These are phyloP conservation scores for Calocybe cyanea DNA, from an alignment of 768 basidiomycete species.

Conservation along the genomic window DNA sequence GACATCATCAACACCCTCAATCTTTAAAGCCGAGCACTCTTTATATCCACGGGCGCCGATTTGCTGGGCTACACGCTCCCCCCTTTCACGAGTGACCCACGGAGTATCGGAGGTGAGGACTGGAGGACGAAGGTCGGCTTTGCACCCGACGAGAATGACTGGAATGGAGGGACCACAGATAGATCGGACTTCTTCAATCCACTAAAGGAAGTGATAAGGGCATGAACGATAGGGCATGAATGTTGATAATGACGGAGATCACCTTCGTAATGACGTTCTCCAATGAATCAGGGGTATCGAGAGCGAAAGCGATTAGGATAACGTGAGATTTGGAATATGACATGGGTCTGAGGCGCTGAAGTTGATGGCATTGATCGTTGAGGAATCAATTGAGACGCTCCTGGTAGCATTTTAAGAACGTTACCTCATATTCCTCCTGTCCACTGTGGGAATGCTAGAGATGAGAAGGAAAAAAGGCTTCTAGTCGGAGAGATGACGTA, in stretches of 20 bases:
- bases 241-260: conserved; percentile 13
- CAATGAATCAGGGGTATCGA: conserved; percentile 94
- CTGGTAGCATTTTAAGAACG: conserved; percentile 14
- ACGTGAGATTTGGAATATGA: conserved; percentile 99
- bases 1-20: conserved; percentile 93
- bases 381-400: too few species aligned
- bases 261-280: conserved; percentile 96
- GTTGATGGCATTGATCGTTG: conserved; percentile 1
- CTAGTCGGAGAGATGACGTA: conserved; percentile 40
- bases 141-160: conserved; percentile 94
- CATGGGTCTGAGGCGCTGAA: conserved; percentile 86
- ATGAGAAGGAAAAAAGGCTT: conserved; percentile 12
- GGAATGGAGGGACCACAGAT: conserved; percentile 93
- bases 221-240: conserved; percentile 13
- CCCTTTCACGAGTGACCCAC: conserved; percentile 75
- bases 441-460: conserved; percentile 49
- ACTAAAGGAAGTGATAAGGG: conserved; percentile 43
- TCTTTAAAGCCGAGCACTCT: conserved; percentile 88
- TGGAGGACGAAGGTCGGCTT: conserved; percentile 81
- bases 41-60: conserved; percentile 95
- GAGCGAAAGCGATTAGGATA: conserved; percentile 94
- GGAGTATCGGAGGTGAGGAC: conserved; percentile 36
- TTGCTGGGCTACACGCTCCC: conserved; percentile 71
- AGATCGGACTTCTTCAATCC: conserved; percentile 98
- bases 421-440: conserved; percentile 97